phyloP scores from a whole-genome alignment of 2,329 filamentous ascomycete genomes.

The Pseudocercospora cruenta region DNA sequence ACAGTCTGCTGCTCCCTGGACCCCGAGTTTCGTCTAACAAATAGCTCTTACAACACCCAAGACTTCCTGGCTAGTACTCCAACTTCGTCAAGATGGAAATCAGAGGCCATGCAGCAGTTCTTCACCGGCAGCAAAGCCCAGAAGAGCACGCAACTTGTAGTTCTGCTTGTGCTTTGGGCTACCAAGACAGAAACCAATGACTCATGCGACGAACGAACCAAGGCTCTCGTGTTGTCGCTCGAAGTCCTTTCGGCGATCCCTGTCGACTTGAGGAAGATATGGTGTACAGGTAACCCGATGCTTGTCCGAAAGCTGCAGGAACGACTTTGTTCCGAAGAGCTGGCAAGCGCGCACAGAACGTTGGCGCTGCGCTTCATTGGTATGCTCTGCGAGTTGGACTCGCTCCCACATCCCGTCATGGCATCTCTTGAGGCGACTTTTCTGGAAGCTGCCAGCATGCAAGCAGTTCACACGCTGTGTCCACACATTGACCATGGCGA shows the following conservation, averaged over 20 bases:
- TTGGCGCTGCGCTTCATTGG: slow-evolving; percentile 34
- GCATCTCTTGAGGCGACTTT: slow-evolving; percentile 27
- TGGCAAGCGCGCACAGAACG: slow-evolving; percentile 28
- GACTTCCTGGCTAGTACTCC: slow-evolving; percentile 38
- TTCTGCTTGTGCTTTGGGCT: slow-evolving; percentile 38
- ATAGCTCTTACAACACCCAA: slow-evolving; percentile 35
- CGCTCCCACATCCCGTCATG: slow-evolving; percentile 29
- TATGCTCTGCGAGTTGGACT: slow-evolving; percentile 30
- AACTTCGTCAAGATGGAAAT: slow-evolving; percentile 31
- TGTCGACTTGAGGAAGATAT: slow-evolving; percentile 32
- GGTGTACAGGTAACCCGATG: slow-evolving; percentile 36
- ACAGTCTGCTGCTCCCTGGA: slow-evolving; percentile 32
- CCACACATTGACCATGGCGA: slow-evolving; percentile 25
- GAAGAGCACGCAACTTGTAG: slow-evolving; percentile 41
- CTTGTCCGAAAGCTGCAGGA: slow-evolving; percentile 41
- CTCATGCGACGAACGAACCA: slow-evolving; percentile 29
- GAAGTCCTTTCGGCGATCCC: slow-evolving; percentile 37
- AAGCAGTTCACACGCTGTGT: slow-evolving; percentile 23
- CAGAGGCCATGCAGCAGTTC: slow-evolving; percentile 39
- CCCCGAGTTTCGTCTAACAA: slow-evolving; percentile 25
- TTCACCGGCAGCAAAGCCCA: slow-evolving; percentile 39
- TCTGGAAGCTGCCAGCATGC: slow-evolving; percentile 18
- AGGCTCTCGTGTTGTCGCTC: slow-evolving; percentile 34
- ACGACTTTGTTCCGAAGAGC: slow-evolving; percentile 31
- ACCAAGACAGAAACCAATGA: slow-evolving; percentile 29